Conservation (phyloP, 257 asterid species). For the Jasminum sambac region DNA sequence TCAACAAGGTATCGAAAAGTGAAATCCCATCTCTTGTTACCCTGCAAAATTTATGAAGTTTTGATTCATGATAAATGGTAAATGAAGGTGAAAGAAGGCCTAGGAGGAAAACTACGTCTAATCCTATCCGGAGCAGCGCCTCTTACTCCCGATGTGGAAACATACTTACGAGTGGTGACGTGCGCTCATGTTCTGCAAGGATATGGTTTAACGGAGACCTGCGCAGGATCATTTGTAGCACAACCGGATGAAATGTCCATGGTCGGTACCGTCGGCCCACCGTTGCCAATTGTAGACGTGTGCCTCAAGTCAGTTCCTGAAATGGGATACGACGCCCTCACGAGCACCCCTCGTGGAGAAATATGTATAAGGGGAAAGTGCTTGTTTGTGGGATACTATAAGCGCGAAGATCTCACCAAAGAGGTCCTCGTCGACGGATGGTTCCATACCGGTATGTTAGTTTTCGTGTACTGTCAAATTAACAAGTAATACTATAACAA, state of each 20-base stretch:
- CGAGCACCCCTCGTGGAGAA: conserved; percentile 69
- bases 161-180: conserved; percentile 75
- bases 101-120: conserved; percentile 82
- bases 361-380: conserved; percentile 78
- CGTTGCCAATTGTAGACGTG: conserved; percentile 70
- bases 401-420: conserved; percentile 65
- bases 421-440: conserved; percentile 74
- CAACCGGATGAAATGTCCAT: conserved; percentile 65
- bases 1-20: conserved; percentile 55
- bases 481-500: too few species aligned
- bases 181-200: conserved; percentile 87
- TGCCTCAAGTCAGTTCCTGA: conserved; percentile 82
- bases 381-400: conserved; percentile 80
- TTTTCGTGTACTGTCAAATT: too few species aligned
- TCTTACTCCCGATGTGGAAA: conserved; percentile 72
- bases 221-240: conserved; percentile 85
- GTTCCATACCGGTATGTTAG: conserved; percentile 73
- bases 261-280: conserved; percentile 88
- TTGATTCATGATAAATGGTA: neutral
- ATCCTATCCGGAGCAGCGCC: conserved; percentile 91
- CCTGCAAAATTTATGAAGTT: conserved; percentile 8
- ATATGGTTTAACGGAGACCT: conserved; percentile 54
- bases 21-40: neutral
- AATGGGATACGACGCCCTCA: conserved; percentile 77
- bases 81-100: conserved; percentile 65